Base-by-base conservation (phyloP, 2,329 filamentous ascomycete species). In the Blastomyces gilchristii region DNA sequence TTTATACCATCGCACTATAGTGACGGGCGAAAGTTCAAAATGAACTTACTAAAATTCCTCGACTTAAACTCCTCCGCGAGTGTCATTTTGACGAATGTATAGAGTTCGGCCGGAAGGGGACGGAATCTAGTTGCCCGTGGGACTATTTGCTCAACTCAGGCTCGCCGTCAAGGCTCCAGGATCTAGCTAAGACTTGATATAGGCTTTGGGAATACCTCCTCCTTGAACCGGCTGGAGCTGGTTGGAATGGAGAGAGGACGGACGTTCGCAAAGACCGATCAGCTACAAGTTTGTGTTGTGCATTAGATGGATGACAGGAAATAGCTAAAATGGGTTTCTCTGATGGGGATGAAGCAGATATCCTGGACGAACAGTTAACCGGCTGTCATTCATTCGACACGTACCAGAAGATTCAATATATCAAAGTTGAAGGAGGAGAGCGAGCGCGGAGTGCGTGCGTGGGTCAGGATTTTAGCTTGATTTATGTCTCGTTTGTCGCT, bases 11-110 rank as follows among this genome's bases (percentile, higher is more conserved):
- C 54, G 49, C 16, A 34, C 14, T 43, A 22, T 22, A 12, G n/a
- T 50, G 7, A 50, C 14, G 68, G 64, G 63, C 67, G 60, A 56
- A 64, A 39, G n/a, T 14, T 49, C 25, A 18, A 2, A 59, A 61
- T 57, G 63, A 58, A 73, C 83, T 76, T 77, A 86, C 84, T 86
- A 79, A 87, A 87, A 77, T 87, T 87, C 73, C 85, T 78, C 71
- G 83, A 84, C 71, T 77, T 83, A 72, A 87, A 81, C 74, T 87
- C 85, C 66, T 87, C 84, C 62, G 80, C 77, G 67, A 87, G 72
- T 68, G 83, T 83, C 84, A 67, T 67, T 58, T 37, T 64, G 65
- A 45, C 4, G 5, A 54, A n/a, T 8, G 47, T 53, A 59, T 47
- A 28, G n/a, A 18, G 39, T 16, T 59, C 12, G 43, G 14, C 57